phyloP scores from a whole-genome alignment of 1,284 basidiomycete genomes.

The Sanghuangporus sanghuang region DNA sequence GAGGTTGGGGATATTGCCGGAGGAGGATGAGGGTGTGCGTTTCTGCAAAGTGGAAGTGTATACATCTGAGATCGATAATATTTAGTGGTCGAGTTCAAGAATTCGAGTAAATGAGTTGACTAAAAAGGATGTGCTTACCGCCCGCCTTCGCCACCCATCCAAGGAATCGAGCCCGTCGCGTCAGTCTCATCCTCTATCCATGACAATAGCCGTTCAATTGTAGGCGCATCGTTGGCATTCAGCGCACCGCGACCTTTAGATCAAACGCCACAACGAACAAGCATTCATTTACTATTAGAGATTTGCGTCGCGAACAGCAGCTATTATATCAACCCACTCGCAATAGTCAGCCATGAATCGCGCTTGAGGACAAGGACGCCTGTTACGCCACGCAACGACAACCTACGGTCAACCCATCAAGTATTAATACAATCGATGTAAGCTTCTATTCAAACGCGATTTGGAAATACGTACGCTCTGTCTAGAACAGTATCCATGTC shows the following conservation, averaged over 20 bases:
- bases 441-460: not conserved
- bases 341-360: conserved; percentile 16
- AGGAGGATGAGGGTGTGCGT: conserved; percentile 15
- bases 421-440: too few species aligned
- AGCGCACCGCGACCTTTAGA: conserved; percentile 12
- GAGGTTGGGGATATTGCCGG: not conserved
- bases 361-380: conserved; percentile 12
- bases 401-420: not conserved
- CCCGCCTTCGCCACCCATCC: conserved; percentile 8
- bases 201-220: conserved; percentile 3
- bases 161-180: conserved; percentile 13
- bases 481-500: conserved; percentile 14
- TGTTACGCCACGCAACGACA: conserved; percentile 8
- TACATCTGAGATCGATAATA: not conserved
- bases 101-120: not conserved
- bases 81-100: not conserved
- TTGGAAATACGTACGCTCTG: conserved; percentile 11
- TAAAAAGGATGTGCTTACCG: not conserved
- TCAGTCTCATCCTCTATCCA: conserved; percentile 6
- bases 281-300: not conserved
- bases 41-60: conserved; percentile 13
- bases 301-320: not conserved
- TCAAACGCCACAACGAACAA: not conserved
- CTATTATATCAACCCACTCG: not conserved
- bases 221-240: conserved; percentile 3